A percentile compares a stretch with the other conserved stretches of the same genome.
phyloP scores from a whole-genome alignment of 1,284 basidiomycete species.

The Gomphus bonarii region DNA sequence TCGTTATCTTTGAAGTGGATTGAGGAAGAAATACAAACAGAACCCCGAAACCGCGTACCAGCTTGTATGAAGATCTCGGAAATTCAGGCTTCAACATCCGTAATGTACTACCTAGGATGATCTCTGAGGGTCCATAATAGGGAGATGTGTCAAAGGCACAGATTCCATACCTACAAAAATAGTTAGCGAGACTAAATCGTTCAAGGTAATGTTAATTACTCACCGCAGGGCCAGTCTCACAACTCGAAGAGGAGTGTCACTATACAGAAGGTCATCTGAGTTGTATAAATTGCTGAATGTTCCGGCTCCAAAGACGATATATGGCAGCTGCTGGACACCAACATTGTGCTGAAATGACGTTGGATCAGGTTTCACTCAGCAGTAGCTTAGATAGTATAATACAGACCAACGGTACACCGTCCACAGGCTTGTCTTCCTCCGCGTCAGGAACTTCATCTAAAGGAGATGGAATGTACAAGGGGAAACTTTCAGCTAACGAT shows the following conservation, averaged over 20 bases:
- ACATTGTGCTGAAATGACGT: slow-evolving; percentile 16
- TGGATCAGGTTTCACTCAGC: background rate
- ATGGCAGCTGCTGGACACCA: slow-evolving; percentile 32
- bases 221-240: slow-evolving; percentile 75
- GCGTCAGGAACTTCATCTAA: slow-evolving; percentile 36
- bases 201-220: slow-evolving; percentile 10
- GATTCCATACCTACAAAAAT: slow-evolving; percentile 67
- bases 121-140: slow-evolving; percentile 88
- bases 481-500: background rate
- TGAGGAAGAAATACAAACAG: background rate
- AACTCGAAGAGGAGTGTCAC: slow-evolving; percentile 54
- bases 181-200: background rate
- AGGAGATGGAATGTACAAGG: slow-evolving; percentile 27
- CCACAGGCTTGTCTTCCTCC: slow-evolving; percentile 38
- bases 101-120: slow-evolving; percentile 73
- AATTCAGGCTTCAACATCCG: slow-evolving; percentile 56
- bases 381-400: background rate
- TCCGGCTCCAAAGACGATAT: slow-evolving; percentile 57
- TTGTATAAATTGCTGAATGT: slow-evolving; percentile 72
- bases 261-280: slow-evolving; percentile 45
- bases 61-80: slow-evolving; percentile 69
- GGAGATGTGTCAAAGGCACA: slow-evolving; percentile 84
- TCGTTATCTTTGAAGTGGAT: slow-evolving; percentile 62
- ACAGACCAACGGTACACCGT: slow-evolving; percentile 20
- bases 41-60: slow-evolving; percentile 35